A percentile compares a stretch with the other conserved stretches of the same genome.
Evolutionary conservation across 140 eudicot genomes (phyloP).

Genomic region (Flaveria floridana): DNA sequence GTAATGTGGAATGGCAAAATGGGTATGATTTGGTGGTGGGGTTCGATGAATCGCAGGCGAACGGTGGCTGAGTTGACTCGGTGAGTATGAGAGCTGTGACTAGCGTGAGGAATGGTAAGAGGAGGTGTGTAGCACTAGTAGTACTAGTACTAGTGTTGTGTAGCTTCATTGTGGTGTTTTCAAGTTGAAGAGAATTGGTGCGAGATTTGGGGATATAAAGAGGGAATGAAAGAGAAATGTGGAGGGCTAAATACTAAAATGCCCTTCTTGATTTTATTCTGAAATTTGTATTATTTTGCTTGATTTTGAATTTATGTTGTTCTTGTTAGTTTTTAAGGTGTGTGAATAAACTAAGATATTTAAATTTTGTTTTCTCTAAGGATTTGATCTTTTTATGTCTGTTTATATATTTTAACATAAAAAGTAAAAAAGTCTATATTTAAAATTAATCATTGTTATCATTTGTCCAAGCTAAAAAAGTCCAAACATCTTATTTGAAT

Average conservation of each 20-base stretch:
- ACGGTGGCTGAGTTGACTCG: constrained; percentile 68
- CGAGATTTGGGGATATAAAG: constrained; percentile 20
- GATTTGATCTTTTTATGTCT: background rate
- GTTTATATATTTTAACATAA: too few species aligned
- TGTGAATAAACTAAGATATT: too few species aligned
- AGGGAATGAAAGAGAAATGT: background rate
- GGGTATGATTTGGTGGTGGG: constrained; percentile 51
- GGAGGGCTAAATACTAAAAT: background rate
- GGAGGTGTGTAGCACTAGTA: background rate
- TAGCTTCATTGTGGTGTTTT: constrained; percentile 25
- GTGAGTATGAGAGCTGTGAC: constrained; percentile 27
- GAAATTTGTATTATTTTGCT: background rate
- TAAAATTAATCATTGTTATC: too few species aligned
- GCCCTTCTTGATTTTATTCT: background rate
- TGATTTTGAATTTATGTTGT: background rate
- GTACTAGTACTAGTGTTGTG: background rate
- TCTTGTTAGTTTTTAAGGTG: too few species aligned
- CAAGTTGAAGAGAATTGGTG: background rate
- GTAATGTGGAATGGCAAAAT: constrained; percentile 50
- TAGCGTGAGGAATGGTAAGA: constrained; percentile 28
- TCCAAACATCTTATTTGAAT: too few species aligned
- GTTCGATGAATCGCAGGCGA: constrained; percentile 59
- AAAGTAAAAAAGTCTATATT: too few species aligned
- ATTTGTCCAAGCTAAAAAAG: too few species aligned
- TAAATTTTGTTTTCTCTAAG: too few species aligned